Conservation (phyloP, 345 rosid species). For the Rhizophora mangle region DNA sequence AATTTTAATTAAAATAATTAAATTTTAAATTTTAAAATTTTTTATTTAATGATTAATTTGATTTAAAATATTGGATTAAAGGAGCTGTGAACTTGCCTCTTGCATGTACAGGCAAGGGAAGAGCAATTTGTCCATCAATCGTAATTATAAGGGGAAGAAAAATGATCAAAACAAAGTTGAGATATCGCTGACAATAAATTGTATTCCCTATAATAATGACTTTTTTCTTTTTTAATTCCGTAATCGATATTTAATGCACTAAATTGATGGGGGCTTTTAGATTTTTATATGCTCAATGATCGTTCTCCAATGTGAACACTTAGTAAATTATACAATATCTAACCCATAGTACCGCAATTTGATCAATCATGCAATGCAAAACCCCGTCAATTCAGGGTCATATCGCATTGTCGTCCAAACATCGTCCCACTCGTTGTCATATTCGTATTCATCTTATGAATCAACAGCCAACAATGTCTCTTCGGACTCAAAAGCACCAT, state of each 20-base stretch:
- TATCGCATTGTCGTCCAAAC: not conserved
- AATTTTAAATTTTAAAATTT: too few relatives aligned
- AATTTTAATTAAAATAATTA: too few relatives aligned
- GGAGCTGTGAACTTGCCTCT: too few relatives aligned
- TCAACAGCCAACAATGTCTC: slow-evolving; percentile 22
- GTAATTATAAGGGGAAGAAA: not conserved
- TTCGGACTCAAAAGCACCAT: not conserved
- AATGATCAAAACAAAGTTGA: not conserved
- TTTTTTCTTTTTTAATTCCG: not conserved
- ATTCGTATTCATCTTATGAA: slow-evolving; percentile 12
- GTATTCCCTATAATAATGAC: slow-evolving; percentile 3
- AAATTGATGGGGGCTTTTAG: too few relatives aligned
- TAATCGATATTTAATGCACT: too few relatives aligned
- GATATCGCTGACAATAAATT: not conserved
- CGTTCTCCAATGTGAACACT: not conserved
- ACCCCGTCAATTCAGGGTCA: slow-evolving; percentile 19
- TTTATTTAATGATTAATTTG: too few relatives aligned
- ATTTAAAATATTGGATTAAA: too few relatives aligned
- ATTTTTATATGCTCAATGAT: not conserved
- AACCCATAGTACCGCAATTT: not conserved
- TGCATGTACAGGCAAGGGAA: not conserved
- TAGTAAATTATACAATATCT: not conserved
- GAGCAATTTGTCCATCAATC: not conserved
- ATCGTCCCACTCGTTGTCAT: not conserved
- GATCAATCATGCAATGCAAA: not conserved